These are phyloP conservation scores for Lactifluus volemus DNA, from an alignment of 768 basidiomycete species.

Conservation along the genomic window DNA sequence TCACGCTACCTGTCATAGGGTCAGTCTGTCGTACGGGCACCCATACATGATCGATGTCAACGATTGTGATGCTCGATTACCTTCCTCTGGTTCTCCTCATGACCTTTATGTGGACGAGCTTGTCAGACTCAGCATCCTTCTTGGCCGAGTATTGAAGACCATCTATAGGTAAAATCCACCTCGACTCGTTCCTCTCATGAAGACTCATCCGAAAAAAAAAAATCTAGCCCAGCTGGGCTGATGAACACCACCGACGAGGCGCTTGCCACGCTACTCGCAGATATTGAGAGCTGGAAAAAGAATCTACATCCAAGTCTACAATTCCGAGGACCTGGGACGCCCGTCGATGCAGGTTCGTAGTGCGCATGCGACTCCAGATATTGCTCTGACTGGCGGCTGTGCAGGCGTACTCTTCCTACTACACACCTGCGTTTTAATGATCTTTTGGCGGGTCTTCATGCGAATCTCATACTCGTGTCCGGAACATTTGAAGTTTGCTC, in stretches of 20 bases:
- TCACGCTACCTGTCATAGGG: conserved; percentile 38
- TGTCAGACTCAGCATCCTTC: conserved; percentile 81
- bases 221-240: conserved; percentile 72
- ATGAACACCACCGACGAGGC: conserved; percentile 77
- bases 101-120: conserved; percentile 86
- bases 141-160: conserved; percentile 86
- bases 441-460: conserved; percentile 99
- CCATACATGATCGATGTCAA: conserved; percentile 95
- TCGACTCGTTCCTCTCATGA: background rate
- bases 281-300: conserved; percentile 70
- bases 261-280: conserved; percentile 51
- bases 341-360: conserved; percentile 56
- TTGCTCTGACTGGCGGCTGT: background rate
- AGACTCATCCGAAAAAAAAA: background rate
- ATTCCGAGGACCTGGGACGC: conserved; percentile 63
- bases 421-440: conserved; percentile 87
- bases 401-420: conserved; percentile 81
- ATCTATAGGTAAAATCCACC: conserved; percentile 63
- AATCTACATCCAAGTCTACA: conserved; percentile 69
- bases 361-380: background rate
- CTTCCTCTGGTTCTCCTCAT: conserved; percentile 74
- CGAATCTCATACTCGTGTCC: conserved; percentile 91
- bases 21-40: conserved; percentile 82
- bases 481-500: conserved; percentile 76
- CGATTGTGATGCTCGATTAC: conserved; percentile 92